phyloP scores from a whole-genome alignment of 805 yeast genomes.

The Saccharomycopsis schoenii region DNA sequence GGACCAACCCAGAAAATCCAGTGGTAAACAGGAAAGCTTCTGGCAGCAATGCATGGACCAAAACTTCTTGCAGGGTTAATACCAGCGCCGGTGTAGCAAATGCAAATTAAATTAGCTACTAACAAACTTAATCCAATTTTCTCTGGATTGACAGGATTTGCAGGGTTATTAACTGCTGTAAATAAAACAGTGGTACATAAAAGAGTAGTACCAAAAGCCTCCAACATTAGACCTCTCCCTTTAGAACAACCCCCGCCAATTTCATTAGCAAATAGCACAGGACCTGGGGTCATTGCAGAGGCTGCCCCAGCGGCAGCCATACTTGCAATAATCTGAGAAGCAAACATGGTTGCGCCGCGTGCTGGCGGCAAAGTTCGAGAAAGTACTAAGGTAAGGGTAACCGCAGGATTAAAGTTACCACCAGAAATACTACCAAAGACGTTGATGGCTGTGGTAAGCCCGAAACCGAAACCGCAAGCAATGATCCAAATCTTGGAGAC shows the following conservation, averaged over 20 bases:
- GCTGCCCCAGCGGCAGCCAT: conserved; percentile 92
- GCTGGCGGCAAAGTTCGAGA: conserved; percentile 66
- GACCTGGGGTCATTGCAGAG: conserved; percentile 76
- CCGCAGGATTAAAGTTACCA: conserved; percentile 87
- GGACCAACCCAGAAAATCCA: conserved; percentile 96
- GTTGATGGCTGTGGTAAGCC: conserved; percentile 66
- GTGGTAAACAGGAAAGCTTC: conserved; percentile 68
- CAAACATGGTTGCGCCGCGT: conserved; percentile 54
- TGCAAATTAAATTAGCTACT: conserved; percentile 71
- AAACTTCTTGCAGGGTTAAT: conserved; percentile 78
- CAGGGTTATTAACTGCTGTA: conserved; percentile 75
- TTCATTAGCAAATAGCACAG: conserved; percentile 56
- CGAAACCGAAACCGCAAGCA: conserved; percentile 78
- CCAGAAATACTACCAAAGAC: conserved; percentile 71
- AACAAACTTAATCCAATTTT: conserved; percentile 76
- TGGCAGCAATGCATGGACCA: conserved; percentile 72
- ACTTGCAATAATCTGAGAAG: conserved; percentile 72
- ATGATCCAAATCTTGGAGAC: conserved; percentile 60
- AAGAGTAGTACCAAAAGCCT: conserved; percentile 68
- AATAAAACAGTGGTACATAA: conserved; percentile 69
- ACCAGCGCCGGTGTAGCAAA: conserved; percentile 85
- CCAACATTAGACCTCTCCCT: conserved; percentile 70
- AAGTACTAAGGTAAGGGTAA: conserved; percentile 61
- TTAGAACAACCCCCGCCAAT: conserved; percentile 65
- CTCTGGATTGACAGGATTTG: conserved; percentile 70